These are phyloP conservation scores for Colletotrichum sp. DNA, from an alignment of 2,329 filamentous ascomycete species.

Conservation along the genomic window DNA sequence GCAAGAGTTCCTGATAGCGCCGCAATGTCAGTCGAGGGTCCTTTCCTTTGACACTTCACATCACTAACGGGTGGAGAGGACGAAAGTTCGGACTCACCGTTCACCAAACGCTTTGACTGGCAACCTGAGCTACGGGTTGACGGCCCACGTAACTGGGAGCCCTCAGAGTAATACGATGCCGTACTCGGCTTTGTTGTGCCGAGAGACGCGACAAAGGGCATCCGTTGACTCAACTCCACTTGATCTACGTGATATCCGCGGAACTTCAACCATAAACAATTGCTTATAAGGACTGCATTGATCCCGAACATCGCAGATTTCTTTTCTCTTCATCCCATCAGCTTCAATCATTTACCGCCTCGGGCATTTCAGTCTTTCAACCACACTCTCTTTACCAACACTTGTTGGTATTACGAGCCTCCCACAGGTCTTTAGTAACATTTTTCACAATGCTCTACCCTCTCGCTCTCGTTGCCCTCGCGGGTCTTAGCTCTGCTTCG, in stretches of 20 bases:
- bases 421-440: not conserved
- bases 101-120: not conserved
- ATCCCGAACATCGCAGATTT: not conserved
- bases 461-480: constrained; percentile 4
- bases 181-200: constrained; percentile 2
- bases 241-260: not conserved
- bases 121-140: not conserved
- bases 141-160: not conserved
- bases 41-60: not conserved
- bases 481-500: constrained; percentile 1
- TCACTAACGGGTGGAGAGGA: not conserved
- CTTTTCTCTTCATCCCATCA: not conserved
- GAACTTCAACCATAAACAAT: too few relatives aligned
- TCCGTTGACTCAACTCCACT: not conserved
- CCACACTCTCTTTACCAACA: not conserved
- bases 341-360: not conserved
- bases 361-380: not conserved
- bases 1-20: not conserved
- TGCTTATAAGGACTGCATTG: not conserved
- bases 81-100: not conserved
- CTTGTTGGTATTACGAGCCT: not conserved
- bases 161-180: not conserved
- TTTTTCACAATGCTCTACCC: not conserved
- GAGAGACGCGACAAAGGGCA: not conserved
- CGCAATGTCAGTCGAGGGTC: not conserved